Evolutionary conservation across 2,329 filamentous ascomycete species (phyloP), one percentile per base, ranked within the genome.

Genomic region (Pseudopyricularia cyperi): DNA sequence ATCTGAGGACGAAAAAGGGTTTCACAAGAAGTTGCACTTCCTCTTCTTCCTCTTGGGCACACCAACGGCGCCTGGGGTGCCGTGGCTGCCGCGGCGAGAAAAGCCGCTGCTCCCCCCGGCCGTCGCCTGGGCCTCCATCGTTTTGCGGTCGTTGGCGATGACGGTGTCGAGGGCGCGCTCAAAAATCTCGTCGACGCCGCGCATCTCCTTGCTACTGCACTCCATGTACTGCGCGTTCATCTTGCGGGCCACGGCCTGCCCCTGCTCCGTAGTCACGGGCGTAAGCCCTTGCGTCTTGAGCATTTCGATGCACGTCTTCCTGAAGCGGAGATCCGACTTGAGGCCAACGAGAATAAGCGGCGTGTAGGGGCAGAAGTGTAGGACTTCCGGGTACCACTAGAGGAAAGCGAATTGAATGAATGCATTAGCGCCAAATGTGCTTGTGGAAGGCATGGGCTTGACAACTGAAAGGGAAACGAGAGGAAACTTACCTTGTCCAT

Each of bases 331-430:
- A 69, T 98, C 93, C 24, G 91, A 96, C 71, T 98, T 98, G 63
- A 98, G 83, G 54, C 91, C 93, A 59, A 96, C 87, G 52, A 98
- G 87, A 65, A 98, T 85, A 57, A 98, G 83, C 24, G 93, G 93
- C 2, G 91, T 97, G 62, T 93, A 95, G 15, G 93, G 93, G 71
- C 93, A 97, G 75, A 98, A 98, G 71, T 98, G 93, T 52, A 97
- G 82, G 61, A 98, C 93, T 74, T 98, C 93, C 55, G 93, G 93
- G 64, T 96, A 98, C 93, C 93, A 98, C 93, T 97, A 61, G 51
- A 14, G 17, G 42, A 30, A 55, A 32, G 62, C 28, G 9, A 30
- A 30, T 71, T 61, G 63, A 60, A 24, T 28, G 30, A 37, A 24
- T 11, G 17, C 4, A 6, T 33, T 42, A 42, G 46, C 14, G 19